Percentiles rank a stretch among this genome's conserved stretches.
phyloP scores from a whole-genome alignment of 495 filamentous ascomycete species.

The Lophiostoma macrostomum region DNA sequence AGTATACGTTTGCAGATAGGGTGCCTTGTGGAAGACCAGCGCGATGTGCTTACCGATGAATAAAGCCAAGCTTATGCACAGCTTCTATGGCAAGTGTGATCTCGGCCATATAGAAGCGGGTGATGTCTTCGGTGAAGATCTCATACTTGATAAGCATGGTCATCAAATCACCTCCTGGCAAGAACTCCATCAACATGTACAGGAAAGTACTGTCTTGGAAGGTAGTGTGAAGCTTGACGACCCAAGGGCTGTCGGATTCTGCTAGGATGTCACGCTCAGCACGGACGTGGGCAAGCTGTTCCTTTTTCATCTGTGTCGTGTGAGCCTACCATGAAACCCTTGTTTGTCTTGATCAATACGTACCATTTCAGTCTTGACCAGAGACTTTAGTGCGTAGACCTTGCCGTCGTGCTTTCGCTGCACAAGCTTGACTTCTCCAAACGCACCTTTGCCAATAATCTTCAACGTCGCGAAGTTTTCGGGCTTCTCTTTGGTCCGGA shows the following conservation, averaged over 20 bases:
- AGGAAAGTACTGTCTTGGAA: constrained; percentile 95
- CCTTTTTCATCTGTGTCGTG: constrained; percentile 74
- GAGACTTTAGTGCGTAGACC: constrained; percentile 96
- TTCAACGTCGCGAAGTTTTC: constrained; percentile 93
- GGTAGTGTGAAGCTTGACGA: constrained; percentile 95
- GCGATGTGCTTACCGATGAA: constrained; percentile 73
- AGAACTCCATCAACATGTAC: constrained; percentile 99
- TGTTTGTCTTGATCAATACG: not conserved
- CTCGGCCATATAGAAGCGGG: constrained; percentile 98
- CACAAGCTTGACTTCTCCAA: constrained; percentile 96
- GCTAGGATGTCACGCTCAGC: constrained; percentile 96
- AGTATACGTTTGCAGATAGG: constrained; percentile 6
- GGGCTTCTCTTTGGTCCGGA: constrained; percentile 86
- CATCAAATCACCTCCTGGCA: constrained; percentile 98
- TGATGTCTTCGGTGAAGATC: constrained; percentile 98
- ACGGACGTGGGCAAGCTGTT: constrained; percentile 97
- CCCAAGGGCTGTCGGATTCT: constrained; percentile 97
- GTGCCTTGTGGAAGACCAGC: not conserved
- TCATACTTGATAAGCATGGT: constrained; percentile 99
- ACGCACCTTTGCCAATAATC: constrained; percentile 98
- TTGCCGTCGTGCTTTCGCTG: constrained; percentile 94
- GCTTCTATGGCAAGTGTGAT: constrained; percentile 96
- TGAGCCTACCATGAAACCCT: constrained; percentile 7
- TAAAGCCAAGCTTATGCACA: constrained; percentile 96
- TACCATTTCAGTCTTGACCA: constrained; percentile 95